Base-by-base conservation (phyloP, 495 filamentous ascomycete genomes). In the Daldinia vernicosa region DNA sequence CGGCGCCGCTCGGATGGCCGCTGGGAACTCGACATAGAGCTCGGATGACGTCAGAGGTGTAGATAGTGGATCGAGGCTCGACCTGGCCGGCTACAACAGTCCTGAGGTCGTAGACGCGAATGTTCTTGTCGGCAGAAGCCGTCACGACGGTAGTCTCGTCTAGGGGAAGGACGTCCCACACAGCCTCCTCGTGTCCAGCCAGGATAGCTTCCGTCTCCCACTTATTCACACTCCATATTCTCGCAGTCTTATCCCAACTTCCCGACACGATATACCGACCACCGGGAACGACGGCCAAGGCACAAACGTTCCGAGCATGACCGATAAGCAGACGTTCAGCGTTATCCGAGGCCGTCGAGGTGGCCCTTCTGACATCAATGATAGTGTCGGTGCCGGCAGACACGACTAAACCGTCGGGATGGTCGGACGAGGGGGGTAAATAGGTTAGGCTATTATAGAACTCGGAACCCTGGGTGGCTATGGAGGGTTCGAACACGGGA, bases 221-320 rank as follows among this genome's bases (percentile, higher is more conserved):
- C 67, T 90, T 91, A 7, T 88, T 88, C 35, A 91, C 78, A 51
- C 74, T 83, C 93, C 93, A 98, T 62, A 97, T 75, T 32, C 92
- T 88, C 12, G 91, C 93, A 39, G 93, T 90, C 40, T 87, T 86
- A 77, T 99, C 96, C 96, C 96, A 99, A 77, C 93, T 90, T n/a
- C 93, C 95, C 74, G 94, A 98, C 45, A 97, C 89, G 56, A 98
- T 85, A 75, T 87, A 90, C 17, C 79, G 86, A 2, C 88, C 88
- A 58, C 91, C 88, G 6, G 89, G 84, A 47, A 87, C 89, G 5
- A 91, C 89, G 76, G 97, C 93, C 30, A 99, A 79, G 1, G 94
- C 83, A 76, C 94, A 98, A 32, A 99, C 87, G 69, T 98, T 98
- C 66, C 90, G 85, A 14, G 84, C 81, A 76, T 99, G 96, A 17